Base-by-base conservation (phyloP, 495 filamentous ascomycete species). In the Neurospora tetrasperma region DNA sequence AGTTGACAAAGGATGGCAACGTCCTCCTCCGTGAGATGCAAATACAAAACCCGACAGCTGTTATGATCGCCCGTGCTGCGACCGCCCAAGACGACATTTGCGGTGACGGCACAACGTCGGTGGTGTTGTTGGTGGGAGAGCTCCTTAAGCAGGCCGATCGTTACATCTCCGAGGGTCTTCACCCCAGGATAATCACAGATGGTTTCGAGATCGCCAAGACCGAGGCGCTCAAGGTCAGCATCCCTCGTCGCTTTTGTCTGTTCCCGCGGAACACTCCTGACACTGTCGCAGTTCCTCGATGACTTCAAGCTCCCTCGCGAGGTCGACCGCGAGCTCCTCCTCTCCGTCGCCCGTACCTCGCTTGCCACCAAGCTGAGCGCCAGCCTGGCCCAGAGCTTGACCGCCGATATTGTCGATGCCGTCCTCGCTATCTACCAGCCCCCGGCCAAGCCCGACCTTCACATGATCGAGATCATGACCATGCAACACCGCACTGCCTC, bases 401-500 rank as follows among this genome's bases (percentile, higher is more conserved):
- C 93, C 27, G 93, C 96, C 42, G 90, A 91, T 76, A 97, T 99
- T 75, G 94, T 97, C 77, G 96, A 99, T 81, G 92, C 96, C 71
- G 96, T 98, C 66, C 88, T 98, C 71, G 87, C 96, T 69, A 99
- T 99, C 80, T 94, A 97, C 84, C 87, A 92, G 79, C 82, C 94
- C 39, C 93, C 93, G 40, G 90, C 89, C 75, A 98, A 98, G 84
- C 96, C 96, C 66, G 96, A 99, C 81, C 83, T 99, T 74, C 95
- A 98, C 83, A 99, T 99, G 96, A 87, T 99, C 75, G 96, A 99
- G 83, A 98, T 99, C 76, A 98, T 98, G 96, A 98, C 96, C 80
- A 99, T 99, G 96, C 96, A 98, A 81, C 96, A 99, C 84, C 93
- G 95, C 72, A 92, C 92, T 44, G 95, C 96, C 68, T 92, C 96